phyloP scores from a whole-genome alignment of 2,329 filamentous ascomycete genomes.

The Colletotrichum sp. region DNA sequence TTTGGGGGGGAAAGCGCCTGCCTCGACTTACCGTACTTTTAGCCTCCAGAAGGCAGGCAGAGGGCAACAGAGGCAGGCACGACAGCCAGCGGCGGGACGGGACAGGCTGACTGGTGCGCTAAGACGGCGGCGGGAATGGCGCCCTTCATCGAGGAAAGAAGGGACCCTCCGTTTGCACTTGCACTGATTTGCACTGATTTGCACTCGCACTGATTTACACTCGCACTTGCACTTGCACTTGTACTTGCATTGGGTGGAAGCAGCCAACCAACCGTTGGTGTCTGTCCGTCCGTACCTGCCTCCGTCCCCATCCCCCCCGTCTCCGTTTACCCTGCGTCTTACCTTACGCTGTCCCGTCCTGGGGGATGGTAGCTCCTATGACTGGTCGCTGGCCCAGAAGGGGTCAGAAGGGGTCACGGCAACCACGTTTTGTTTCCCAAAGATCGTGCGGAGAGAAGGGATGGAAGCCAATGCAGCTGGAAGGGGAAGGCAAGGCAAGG shows the following conservation, averaged over 20 bases:
- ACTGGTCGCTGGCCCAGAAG: background rate
- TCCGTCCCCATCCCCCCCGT: background rate
- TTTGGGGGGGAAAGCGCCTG: background rate
- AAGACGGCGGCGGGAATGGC: background rate
- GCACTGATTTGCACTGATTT: background rate
- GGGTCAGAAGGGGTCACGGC: conserved; percentile 2
- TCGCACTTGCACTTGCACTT: background rate
- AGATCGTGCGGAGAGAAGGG: background rate
- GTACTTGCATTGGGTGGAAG: background rate
- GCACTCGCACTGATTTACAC: background rate
- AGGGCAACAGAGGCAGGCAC: background rate
- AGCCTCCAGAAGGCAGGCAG: background rate
- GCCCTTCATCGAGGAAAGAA: background rate
- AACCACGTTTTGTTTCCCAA: background rate
- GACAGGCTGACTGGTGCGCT: background rate
- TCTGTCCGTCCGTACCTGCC: background rate
- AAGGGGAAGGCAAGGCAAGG: background rate
- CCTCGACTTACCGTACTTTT: background rate
- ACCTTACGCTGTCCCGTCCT: background rate
- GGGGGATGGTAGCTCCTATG: background rate
- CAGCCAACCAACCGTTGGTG: background rate
- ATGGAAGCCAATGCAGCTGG: background rate
- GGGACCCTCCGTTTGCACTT: background rate
- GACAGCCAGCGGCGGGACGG: background rate
- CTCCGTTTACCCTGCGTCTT: background rate